These are phyloP conservation scores for Paramecium octaurelia DNA, from an alignment of 73 alveolate genomes.

Conservation along the genomic window DNA sequence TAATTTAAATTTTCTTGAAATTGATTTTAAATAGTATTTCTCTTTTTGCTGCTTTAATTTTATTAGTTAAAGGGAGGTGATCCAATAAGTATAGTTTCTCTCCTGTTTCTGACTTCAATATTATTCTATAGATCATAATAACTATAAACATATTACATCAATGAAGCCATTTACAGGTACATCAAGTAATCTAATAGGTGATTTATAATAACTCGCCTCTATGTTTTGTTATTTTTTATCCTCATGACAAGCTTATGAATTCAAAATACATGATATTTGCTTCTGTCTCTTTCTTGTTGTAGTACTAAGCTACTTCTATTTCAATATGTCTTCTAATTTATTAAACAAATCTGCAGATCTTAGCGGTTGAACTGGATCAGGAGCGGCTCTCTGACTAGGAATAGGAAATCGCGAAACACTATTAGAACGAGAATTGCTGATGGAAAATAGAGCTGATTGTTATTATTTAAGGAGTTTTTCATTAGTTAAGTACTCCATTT, in stretches of 20 bases:
- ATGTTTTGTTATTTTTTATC: not conserved
- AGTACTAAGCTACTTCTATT: not conserved
- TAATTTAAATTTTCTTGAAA: not conserved
- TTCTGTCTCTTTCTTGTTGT: constrained; percentile 3
- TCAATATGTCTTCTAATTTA: constrained; percentile 17
- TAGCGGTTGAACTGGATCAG: not conserved
- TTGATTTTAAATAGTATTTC: not conserved
- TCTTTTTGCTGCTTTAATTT: not conserved
- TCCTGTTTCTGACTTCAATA: not conserved
- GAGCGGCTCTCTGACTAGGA: not conserved
- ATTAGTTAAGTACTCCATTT: constrained; percentile 48
- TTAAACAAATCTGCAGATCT: constrained; percentile 21
- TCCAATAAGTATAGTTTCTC: not conserved
- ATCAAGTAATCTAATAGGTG: not conserved
- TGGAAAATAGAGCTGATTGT: not conserved
- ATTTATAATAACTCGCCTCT: not conserved
- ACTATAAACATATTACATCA: not conserved
- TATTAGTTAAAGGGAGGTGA: not conserved
- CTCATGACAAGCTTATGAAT: not conserved
- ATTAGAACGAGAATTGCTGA: constrained; percentile 31
- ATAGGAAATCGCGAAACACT: constrained; percentile 17
- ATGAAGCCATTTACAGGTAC: not conserved
- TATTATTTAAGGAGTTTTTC: constrained; percentile 14
- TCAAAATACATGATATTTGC: not conserved
- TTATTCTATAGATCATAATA: not conserved